Evolutionary conservation across 2,329 filamentous ascomycete genomes (phyloP).

Genomic region (Xylaria hypoxylon): DNA sequence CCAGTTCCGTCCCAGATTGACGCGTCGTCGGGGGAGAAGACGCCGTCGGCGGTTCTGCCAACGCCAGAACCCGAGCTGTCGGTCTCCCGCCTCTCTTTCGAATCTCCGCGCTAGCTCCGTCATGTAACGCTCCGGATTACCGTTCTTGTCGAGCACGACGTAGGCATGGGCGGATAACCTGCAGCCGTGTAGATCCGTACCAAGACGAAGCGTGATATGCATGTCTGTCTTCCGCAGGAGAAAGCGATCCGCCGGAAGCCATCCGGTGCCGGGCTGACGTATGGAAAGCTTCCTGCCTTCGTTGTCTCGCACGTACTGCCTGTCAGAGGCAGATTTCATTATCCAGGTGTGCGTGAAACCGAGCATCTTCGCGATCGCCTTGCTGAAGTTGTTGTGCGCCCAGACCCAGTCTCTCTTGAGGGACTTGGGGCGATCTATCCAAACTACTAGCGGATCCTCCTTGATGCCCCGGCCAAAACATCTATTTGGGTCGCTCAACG

Average conservation of each 20-base stretch:
- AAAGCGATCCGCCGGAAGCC: background rate
- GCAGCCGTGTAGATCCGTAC: slow-evolving; percentile 31
- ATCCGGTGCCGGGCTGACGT: background rate
- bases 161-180: slow-evolving; percentile 28
- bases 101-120: slow-evolving; percentile 14
- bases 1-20: slow-evolving; percentile 30
- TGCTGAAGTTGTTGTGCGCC: slow-evolving; percentile 39
- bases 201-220: slow-evolving; percentile 37
- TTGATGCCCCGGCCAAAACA: slow-evolving; percentile 28
- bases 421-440: slow-evolving; percentile 12
- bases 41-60: slow-evolving; percentile 18
- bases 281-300: slow-evolving; percentile 4
- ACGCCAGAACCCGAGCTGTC: slow-evolving; percentile 33
- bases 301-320: slow-evolving; percentile 20
- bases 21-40: background rate
- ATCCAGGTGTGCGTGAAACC: slow-evolving; percentile 36
- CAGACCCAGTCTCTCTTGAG: slow-evolving; percentile 23
- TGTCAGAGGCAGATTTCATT: slow-evolving; percentile 15
- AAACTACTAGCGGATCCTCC: slow-evolving; percentile 34
- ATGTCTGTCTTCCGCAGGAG: slow-evolving; percentile 27
- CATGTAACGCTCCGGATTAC: slow-evolving; percentile 31
- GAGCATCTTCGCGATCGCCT: slow-evolving; percentile 35
- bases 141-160: slow-evolving; percentile 20
- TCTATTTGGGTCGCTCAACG: slow-evolving; percentile 30
- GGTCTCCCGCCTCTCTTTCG: background rate